Base-by-base conservation (phyloP, 148 eudicot genomes). In the Amaranthus hypochondriacus region DNA sequence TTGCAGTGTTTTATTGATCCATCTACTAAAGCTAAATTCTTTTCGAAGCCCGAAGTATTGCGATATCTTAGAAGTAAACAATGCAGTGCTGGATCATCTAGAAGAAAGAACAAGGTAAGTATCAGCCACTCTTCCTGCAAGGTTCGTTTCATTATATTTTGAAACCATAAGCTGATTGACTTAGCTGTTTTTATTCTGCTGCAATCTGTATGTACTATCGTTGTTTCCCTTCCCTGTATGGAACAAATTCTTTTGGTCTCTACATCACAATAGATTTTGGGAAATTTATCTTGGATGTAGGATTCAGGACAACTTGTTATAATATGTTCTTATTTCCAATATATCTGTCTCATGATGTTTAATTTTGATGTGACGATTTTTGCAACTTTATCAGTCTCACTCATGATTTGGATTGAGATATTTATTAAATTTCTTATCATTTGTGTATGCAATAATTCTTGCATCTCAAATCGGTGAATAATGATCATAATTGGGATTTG, bases 1-100 rank as follows among this genome's bases (percentile, higher is more conserved):
- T 77, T 79, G 79, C 91, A 93, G 98, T 72, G 82, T 68, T 93
- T 75, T 77, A 83, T 74, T 71, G 90, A 89, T 60, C 80, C 81
- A 44, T 68, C 81, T 51, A 84, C 85, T 82, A 87, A 91, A 72
- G 58, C 55, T 69, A 87, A 72, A 77, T 89, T 88, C 77, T 86
- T 76, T 71, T 88, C 97, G 15, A 89, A 85, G 89, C 90, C 92
- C 62, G 83, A 87, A 66, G 92, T 93, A 43, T 63, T 67, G 42
- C 73, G 82, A 28, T 88, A 89, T 85, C 83, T 93, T 51, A 50
- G 77, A 69, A 78, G 81, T 55, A 57, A 68, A 68, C 72, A 78
- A 67, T 18, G 44, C 56, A 15, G 44, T 70, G 60, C 77, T 80
- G 71, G 75, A 15, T 56, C 73, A 70, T 71, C 89, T 48, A 58